Evolutionary conservation across 2,329 filamentous ascomycete species (phyloP).

Genomic region (Clonostachys byssicola): DNA sequence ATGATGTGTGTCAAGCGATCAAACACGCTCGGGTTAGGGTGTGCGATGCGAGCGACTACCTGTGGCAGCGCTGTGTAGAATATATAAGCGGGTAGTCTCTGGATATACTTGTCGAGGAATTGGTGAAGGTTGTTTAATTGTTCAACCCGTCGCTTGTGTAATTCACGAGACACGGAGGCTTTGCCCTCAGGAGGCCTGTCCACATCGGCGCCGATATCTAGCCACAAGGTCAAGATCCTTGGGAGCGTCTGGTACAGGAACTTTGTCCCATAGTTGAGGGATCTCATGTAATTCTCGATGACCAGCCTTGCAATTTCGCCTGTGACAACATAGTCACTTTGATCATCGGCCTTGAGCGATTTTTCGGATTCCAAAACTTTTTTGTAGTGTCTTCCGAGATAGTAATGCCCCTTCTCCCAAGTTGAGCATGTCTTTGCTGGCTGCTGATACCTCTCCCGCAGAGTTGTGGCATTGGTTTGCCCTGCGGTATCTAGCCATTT

Average conservation of each 20-base stretch:
- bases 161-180: slow-evolving; percentile 45
- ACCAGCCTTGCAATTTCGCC: slow-evolving; percentile 86
- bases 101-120: slow-evolving; percentile 76
- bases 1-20: slow-evolving; percentile 76
- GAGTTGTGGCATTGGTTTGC: slow-evolving; percentile 78
- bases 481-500: slow-evolving; percentile 98
- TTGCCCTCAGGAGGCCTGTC: slow-evolving; percentile 57
- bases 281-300: slow-evolving; percentile 89
- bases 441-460: slow-evolving; percentile 78
- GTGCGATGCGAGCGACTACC: slow-evolving; percentile 91
- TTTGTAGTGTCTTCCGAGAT: slow-evolving; percentile 94
- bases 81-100: slow-evolving; percentile 67
- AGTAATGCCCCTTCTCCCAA: slow-evolving; percentile 98
- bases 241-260: slow-evolving; percentile 95
- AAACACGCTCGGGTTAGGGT: slow-evolving; percentile 76
- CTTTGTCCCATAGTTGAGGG: slow-evolving; percentile 84
- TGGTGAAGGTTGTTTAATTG: slow-evolving; percentile 67
- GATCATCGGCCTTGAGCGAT: slow-evolving; percentile 68
- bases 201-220: slow-evolving; percentile 79
- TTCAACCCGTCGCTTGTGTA: slow-evolving; percentile 53
- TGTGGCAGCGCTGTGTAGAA: slow-evolving; percentile 85
- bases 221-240: slow-evolving; percentile 87
- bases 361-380: slow-evolving; percentile 91
- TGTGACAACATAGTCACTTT: slow-evolving; percentile 70
- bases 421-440: slow-evolving; percentile 65